phyloP scores from a whole-genome alignment of 2,329 filamentous ascomycete species.

The Colletotrichum cordylinicola region DNA sequence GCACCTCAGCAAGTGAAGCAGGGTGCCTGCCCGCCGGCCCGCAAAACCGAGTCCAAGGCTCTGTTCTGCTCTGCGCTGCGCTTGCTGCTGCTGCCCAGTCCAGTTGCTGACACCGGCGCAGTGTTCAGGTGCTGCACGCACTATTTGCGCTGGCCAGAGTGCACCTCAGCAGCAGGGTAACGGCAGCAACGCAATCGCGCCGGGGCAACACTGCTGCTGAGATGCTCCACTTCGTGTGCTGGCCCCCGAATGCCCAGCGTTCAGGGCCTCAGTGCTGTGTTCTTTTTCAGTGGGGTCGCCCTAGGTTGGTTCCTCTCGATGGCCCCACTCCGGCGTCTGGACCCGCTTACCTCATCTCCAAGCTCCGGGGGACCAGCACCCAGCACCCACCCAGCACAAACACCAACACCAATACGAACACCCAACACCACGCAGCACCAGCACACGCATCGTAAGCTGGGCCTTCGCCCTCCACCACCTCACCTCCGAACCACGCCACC shows the following conservation, averaged over 20 bases:
- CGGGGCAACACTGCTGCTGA: not conserved
- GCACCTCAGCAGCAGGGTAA: not conserved
- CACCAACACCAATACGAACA: not conserved
- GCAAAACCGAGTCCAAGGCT: not conserved
- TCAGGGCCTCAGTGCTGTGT: not conserved
- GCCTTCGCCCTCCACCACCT: not conserved
- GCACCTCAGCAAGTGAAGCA: not conserved
- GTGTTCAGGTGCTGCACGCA: not conserved
- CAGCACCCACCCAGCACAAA: not conserved
- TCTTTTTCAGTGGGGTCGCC: not conserved
- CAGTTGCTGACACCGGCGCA: not conserved
- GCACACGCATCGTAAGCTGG: not conserved
- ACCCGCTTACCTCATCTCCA: not conserved
- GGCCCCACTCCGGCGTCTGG: not conserved
- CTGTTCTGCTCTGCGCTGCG: not conserved
- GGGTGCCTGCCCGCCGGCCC: not conserved
- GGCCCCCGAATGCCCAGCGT: not conserved
- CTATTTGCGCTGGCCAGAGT: not conserved
- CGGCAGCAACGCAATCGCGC: too few species aligned
- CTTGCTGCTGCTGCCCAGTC: not conserved
- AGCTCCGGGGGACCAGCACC: not conserved
- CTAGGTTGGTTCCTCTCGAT: not conserved
- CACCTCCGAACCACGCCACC: conserved; percentile 19
- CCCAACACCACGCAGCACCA: not conserved
- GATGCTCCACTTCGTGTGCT: not conserved